These are phyloP conservation scores for Petrea volubilis DNA, from an alignment of 257 asterid genomes.

Conservation along the genomic window DNA sequence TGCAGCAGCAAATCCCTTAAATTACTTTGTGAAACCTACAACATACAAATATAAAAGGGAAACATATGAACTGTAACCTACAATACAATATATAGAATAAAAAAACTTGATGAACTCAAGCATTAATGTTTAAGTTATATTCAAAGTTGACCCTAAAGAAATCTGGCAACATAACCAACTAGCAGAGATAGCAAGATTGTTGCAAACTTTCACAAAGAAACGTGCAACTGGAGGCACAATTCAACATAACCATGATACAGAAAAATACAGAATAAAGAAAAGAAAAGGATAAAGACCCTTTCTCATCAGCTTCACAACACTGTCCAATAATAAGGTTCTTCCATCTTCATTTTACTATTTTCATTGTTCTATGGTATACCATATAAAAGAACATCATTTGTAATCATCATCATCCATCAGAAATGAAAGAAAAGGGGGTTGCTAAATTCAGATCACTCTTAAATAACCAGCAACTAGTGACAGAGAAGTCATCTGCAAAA, in stretches of 20 bases:
- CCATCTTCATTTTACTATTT: constrained; percentile 2
- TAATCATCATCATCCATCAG: background rate
- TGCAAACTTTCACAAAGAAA: background rate
- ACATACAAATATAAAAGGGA: background rate
- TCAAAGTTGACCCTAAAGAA: background rate
- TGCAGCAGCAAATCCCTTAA: constrained; percentile 92
- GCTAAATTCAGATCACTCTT: background rate
- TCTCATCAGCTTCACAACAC: constrained; percentile 1
- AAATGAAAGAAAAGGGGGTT: background rate
- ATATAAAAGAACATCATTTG: background rate
- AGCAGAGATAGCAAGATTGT: constrained; percentile 3
- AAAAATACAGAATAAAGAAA: constrained; percentile 11
- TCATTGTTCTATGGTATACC: background rate
- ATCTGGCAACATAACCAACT: background rate
- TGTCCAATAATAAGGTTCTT: background rate
- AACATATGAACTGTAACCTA: constrained; percentile 9
- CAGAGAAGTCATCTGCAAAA: background rate
- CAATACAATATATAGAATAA: background rate
- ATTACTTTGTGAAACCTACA: constrained; percentile 82
- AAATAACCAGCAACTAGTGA: background rate
- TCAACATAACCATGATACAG: constrained; percentile 3
- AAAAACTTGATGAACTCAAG: constrained; percentile 12
- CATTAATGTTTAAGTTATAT: background rate
- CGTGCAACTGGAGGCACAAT: background rate
- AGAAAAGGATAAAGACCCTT: background rate